Conservation (phyloP, 2,329 filamentous ascomycete genomes). For the Fusarium sororula region DNA sequence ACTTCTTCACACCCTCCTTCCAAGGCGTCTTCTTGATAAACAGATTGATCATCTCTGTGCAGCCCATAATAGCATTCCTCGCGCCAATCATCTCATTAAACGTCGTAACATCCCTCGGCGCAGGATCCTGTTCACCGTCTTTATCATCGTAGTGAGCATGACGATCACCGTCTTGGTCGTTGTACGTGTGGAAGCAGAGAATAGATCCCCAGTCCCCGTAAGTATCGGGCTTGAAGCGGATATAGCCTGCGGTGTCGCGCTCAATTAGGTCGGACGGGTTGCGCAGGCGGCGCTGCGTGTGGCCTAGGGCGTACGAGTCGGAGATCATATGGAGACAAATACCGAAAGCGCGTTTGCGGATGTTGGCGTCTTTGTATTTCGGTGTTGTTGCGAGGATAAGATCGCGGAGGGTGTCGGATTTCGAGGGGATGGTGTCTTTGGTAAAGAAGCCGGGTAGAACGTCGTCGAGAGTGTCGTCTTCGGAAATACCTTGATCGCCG, state of each 20-base stretch:
- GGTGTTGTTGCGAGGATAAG: conserved; percentile 23
- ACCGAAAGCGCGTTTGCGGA: conserved; percentile 16
- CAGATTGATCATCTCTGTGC: conserved; percentile 9
- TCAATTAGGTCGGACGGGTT: conserved; percentile 8
- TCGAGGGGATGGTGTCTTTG: not conserved
- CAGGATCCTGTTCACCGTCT: conserved; percentile 1
- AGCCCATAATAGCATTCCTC: conserved; percentile 6
- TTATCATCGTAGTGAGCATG: conserved; percentile 24
- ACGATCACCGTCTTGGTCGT: conserved; percentile 10
- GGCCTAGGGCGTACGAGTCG: conserved; percentile 27
- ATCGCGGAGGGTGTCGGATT: conserved; percentile 5
- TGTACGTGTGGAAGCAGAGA: conserved; percentile 19
- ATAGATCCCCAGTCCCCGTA: conserved; percentile 19
- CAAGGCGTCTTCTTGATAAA: conserved; percentile 11
- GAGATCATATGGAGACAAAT: conserved; percentile 28
- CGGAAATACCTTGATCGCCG: not conserved
- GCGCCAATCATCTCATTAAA: conserved; percentile 22
- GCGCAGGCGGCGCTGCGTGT: conserved; percentile 10
- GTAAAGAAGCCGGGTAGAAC: not conserved
- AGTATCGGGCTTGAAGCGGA: conserved; percentile 15
- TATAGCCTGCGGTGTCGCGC: conserved; percentile 15
- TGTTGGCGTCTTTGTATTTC: conserved; percentile 8
- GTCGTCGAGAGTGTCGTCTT: not conserved
- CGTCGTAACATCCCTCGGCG: conserved; percentile 1
- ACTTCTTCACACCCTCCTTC: conserved; percentile 9